Conservation (phyloP, 164 flowering plant species). For the Dillenia suffruticosa region DNA sequence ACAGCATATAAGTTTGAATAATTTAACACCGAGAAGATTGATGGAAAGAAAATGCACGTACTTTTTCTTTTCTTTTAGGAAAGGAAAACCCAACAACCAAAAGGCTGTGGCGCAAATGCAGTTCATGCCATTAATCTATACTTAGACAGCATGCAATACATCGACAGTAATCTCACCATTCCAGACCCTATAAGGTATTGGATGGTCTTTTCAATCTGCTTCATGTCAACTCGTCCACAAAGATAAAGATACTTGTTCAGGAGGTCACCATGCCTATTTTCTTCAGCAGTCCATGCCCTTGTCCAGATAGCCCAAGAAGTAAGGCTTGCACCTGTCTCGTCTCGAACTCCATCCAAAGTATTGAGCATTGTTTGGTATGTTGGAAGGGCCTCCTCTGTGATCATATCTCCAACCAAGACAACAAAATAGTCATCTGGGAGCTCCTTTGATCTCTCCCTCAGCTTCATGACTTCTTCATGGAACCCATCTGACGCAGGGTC, state of each 20-base stretch:
- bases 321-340: conserved; percentile 47
- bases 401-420: conserved; percentile 45
- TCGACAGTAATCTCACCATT: conserved; percentile 25
- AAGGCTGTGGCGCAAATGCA: background rate
- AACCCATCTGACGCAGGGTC: conserved; percentile 40
- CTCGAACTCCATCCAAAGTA: conserved; percentile 42
- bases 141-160: background rate
- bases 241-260: conserved; percentile 54
- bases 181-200: conserved; percentile 49
- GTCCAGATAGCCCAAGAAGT: conserved; percentile 54
- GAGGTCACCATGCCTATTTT: conserved; percentile 45
- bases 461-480: conserved; percentile 38
- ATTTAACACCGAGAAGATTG: no score
- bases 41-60: background rate
- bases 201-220: conserved; percentile 44
- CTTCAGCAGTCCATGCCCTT: conserved; percentile 60
- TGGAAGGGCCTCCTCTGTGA: conserved; percentile 59
- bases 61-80: no score
- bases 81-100: background rate
- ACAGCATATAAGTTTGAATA: no score
- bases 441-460: conserved; percentile 32
- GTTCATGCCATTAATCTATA: background rate
- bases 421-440: conserved; percentile 42
- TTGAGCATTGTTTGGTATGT: conserved; percentile 57
- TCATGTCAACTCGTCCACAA: conserved; percentile 54